phyloP scores from a whole-genome alignment of 179 eudicot species.

The Beta corolliflora region DNA sequence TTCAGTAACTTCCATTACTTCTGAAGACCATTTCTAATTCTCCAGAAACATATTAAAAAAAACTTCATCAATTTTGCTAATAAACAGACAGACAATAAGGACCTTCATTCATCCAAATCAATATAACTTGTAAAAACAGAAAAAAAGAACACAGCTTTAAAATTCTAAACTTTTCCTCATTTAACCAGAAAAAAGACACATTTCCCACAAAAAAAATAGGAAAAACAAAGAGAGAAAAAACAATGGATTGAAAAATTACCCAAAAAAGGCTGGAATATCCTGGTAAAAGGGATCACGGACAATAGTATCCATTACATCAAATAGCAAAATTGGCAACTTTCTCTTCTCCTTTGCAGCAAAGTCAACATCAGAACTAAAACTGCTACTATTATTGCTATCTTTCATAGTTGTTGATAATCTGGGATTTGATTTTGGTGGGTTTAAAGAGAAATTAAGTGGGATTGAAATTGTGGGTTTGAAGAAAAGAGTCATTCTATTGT shows the following conservation, averaged over 20 bases:
- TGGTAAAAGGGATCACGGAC: slow-evolving; percentile 92
- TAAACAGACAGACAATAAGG: too few relatives aligned
- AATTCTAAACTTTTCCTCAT: background rate
- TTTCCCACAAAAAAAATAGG: background rate
- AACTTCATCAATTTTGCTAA: too few relatives aligned
- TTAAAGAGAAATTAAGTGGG: slow-evolving; percentile 4
- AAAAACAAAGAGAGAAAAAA: background rate
- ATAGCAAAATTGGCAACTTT: slow-evolving; percentile 70
- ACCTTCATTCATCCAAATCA: background rate
- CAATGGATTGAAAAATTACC: slow-evolving; percentile 39
- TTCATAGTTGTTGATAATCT: slow-evolving; percentile 18
- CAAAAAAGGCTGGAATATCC: slow-evolving; percentile 72
- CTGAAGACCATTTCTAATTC: too few relatives aligned
- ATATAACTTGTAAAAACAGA: background rate
- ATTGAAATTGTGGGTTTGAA: slow-evolving; percentile 28
- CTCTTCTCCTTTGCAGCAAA: slow-evolving; percentile 25
- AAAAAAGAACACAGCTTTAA: background rate
- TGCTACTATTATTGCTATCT: background rate
- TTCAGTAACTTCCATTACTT: background rate
- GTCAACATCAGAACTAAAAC: background rate
- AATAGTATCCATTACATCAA: slow-evolving; percentile 92
- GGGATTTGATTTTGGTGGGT: slow-evolving; percentile 19
- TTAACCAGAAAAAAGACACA: background rate
- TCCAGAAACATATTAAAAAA: too few relatives aligned
- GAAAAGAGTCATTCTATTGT: slow-evolving; percentile 14